A percentile compares a stretch with the other conserved stretches of the same genome.
These are phyloP conservation scores for Globisporangium cylindrosporum DNA, from an alignment of 352 stramenopile species.

Conservation along the genomic window DNA sequence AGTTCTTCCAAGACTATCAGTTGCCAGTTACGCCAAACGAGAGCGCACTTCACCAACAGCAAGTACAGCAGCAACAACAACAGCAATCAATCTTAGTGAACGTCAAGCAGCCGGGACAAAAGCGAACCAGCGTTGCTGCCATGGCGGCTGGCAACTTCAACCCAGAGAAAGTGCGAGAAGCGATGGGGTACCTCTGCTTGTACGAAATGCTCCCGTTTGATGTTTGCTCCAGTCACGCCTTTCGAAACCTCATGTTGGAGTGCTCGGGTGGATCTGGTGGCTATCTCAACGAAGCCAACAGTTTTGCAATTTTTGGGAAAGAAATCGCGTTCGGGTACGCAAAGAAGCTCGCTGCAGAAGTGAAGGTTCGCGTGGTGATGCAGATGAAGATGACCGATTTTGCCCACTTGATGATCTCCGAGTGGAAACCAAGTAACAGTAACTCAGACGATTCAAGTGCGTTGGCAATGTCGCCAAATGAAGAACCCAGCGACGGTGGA, in stretches of 20 bases:
- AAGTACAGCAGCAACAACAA: slow-evolving; percentile 6
- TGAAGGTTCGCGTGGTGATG: slow-evolving; percentile 40
- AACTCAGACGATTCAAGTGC: background rate
- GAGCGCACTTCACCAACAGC: slow-evolving; percentile 18
- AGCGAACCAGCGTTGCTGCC: background rate
- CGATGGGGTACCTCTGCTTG: slow-evolving; percentile 55
- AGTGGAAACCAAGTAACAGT: slow-evolving; percentile 32
- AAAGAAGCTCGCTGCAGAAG: slow-evolving; percentile 55
- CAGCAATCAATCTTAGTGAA: background rate
- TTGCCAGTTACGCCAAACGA: background rate
- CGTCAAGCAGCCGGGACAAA: background rate
- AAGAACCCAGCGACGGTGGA: background rate
- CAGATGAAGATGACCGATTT: slow-evolving; percentile 64
- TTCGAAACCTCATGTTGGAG: slow-evolving; percentile 55
- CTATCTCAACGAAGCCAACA: slow-evolving; percentile 37
- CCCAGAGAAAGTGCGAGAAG: slow-evolving; percentile 57
- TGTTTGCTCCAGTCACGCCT: slow-evolving; percentile 54
- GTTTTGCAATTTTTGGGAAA: slow-evolving; percentile 39
- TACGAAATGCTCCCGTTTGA: slow-evolving; percentile 72
- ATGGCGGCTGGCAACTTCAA: slow-evolving; percentile 25
- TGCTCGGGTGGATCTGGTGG: slow-evolving; percentile 38
- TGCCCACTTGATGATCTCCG: slow-evolving; percentile 51
- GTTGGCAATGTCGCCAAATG: slow-evolving; percentile 6
- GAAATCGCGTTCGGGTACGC: slow-evolving; percentile 42
- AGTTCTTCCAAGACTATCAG: slow-evolving; percentile 42